A percentile compares a stretch with the other conserved stretches of the same genome.
Evolutionary conservation across 805 yeast species (phyloP).

Genomic region (Komagataella ulmi): DNA sequence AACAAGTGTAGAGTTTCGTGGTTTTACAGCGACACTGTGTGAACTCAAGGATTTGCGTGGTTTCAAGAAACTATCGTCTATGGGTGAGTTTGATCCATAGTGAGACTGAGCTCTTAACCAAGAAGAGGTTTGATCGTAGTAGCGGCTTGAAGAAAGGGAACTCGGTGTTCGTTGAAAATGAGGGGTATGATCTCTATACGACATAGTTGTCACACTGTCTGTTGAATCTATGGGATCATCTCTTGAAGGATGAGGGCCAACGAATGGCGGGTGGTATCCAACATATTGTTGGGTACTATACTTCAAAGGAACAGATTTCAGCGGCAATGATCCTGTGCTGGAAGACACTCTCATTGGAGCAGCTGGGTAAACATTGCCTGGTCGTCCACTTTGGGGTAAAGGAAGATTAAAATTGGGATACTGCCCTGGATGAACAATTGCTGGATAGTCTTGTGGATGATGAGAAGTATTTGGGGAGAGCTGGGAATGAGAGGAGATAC

Average conservation of each 20-base stretch:
- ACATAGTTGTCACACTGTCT: not conserved
- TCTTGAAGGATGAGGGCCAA: not conserved
- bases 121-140: not conserved
- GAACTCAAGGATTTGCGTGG: not conserved
- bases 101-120: not conserved
- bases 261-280: not conserved
- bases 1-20: not conserved
- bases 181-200: not conserved
- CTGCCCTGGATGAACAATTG: not conserved
- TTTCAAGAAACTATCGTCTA: not conserved
- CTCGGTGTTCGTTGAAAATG: not conserved
- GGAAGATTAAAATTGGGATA: not conserved
- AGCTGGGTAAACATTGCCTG: not conserved
- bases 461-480: not conserved
- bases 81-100: not conserved
- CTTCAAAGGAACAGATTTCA: not conserved
- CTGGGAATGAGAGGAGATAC: not conserved
- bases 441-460: not conserved
- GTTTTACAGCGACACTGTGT: not conserved
- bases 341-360: not conserved
- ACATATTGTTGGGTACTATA: not conserved
- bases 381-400: not conserved
- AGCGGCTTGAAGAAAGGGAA: not conserved
- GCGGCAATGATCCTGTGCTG: not conserved
- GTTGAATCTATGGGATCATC: not conserved